Evolutionary conservation across 495 filamentous ascomycete genomes (phyloP), one percentile per base, ranked within the genome.

Genomic region (Neohortaea acidophila): DNA sequence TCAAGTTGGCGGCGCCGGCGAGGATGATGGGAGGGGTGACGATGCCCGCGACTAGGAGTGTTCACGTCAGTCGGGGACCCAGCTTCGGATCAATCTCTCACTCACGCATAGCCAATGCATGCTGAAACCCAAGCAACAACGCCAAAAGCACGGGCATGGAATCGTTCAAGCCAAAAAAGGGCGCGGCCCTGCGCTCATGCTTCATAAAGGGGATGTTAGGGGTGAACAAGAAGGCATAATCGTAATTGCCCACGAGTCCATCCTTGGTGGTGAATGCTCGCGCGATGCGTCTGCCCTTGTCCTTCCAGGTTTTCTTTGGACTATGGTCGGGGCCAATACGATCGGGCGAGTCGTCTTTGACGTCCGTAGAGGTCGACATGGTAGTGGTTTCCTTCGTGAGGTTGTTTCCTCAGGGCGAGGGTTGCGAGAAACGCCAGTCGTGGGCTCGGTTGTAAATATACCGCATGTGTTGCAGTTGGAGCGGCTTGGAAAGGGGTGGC

Each of bases 141-240:
- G 79, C 82, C 22, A 94, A 59, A 2, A 91, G 45, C 10, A 93
- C 67, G 2, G 86, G 85, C 64, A 93, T 79, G 15, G 62, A 65
- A 55, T 91, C 83, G 44, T 93, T 68, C 13, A 92, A 72, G 17
- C 83, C 86, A 55, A 92, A 93, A 60, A 93, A 93, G 17, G 85
- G 84, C 4, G 79, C 72, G 1, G 69, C 63, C 44, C 65, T 60
- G 25, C 64, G 65, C 1, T 65, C 50, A 54, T 73, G 77, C 45
- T 69, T 73, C 64, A 87, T 74, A 60, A 91, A 93, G 2, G 85
- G 86, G 10, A 93, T 54, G 39, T 83, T 81, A 4, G 86, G 86
- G 29, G 65, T 71, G 59, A 84, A 84, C 13, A 80, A 63, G 55
- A 72, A 74, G 31, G 60, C 75, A 71, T 93, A 93, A 62, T 93